A percentile compares a stretch with the other conserved stretches of the same genome.
Evolutionary conservation across 1,139 yeast genomes (phyloP).

Genomic region (Blastobotrys apis): DNA sequence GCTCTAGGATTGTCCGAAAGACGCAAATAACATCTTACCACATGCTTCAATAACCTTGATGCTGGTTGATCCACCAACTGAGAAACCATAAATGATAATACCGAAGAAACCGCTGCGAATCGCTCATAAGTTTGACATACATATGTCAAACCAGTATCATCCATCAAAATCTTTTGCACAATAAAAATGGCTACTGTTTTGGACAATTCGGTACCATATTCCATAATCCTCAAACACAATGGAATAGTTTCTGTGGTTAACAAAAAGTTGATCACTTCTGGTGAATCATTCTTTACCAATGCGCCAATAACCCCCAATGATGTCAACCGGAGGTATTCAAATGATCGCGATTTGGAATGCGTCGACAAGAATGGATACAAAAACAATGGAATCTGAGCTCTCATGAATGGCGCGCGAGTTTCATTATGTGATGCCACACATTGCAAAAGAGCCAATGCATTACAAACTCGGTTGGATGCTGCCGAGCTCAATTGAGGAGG

Average conservation of each 20-base stretch:
- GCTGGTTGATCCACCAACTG: conserved; percentile 69
- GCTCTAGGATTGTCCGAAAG: conserved; percentile 89
- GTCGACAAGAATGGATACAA: conserved; percentile 92
- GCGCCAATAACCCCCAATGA: conserved; percentile 97
- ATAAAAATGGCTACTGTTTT: conserved; percentile 96
- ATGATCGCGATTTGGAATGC: conserved; percentile 84
- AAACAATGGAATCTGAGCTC: conserved; percentile 88
- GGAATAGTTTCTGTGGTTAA: conserved; percentile 95
- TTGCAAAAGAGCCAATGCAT: conserved; percentile 88
- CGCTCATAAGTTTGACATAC: conserved; percentile 94
- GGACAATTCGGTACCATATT: conserved; percentile 86
- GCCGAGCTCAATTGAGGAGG: conserved; percentile 85
- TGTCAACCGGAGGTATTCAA: conserved; percentile 87
- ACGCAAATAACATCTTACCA: conserved; percentile 88
- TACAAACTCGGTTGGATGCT: conserved; percentile 91
- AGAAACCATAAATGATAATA: conserved; percentile 81
- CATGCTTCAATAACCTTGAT: conserved; percentile 84
- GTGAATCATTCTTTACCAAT: conserved; percentile 88
- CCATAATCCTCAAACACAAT: conserved; percentile 89
- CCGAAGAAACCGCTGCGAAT: conserved; percentile 90
- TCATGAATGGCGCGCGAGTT: conserved; percentile 76
- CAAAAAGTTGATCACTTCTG: conserved; percentile 87
- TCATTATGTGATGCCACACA: conserved; percentile 96
- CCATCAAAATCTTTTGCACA: conserved; percentile 84
- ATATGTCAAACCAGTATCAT: conserved; percentile 85